Evolutionary conservation across 805 yeast species (phyloP).

Genomic region (Wickerhamiella sorbophila): DNA sequence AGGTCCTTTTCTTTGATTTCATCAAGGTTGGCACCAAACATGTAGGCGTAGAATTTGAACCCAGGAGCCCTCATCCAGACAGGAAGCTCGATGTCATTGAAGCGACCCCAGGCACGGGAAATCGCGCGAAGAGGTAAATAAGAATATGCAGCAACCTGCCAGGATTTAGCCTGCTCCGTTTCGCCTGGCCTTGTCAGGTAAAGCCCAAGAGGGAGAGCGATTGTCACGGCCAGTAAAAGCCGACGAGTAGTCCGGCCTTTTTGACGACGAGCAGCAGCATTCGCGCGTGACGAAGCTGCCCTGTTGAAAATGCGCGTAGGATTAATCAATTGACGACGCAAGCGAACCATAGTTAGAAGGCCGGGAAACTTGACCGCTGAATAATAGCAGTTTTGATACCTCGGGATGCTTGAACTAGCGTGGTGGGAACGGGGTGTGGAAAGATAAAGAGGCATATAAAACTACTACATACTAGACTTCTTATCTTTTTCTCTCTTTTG

Average conservation of each 20-base stretch:
- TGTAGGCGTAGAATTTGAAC: slow-evolving; percentile 54
- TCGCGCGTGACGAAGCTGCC: neutral
- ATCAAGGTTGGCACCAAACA: slow-evolving; percentile 78
- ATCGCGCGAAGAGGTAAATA: slow-evolving; percentile 82
- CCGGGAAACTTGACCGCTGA: neutral
- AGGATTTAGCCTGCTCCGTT: slow-evolving; percentile 49
- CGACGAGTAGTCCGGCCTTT: neutral
- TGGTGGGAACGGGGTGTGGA: too few relatives aligned
- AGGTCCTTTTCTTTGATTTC: slow-evolving; percentile 81
- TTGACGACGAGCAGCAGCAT: neutral
- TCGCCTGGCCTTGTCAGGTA: slow-evolving; percentile 2
- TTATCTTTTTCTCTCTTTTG: too few relatives aligned
- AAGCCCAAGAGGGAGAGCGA: slow-evolving; percentile 2
- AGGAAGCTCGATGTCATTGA: slow-evolving; percentile 73
- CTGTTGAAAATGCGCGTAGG: neutral
- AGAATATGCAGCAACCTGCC: slow-evolving; percentile 82
- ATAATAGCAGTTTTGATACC: too few relatives aligned
- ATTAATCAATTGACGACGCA: neutral
- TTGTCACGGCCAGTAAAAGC: neutral
- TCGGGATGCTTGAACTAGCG: too few relatives aligned
- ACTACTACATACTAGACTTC: too few relatives aligned
- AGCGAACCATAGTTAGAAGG: neutral
- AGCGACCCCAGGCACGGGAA: slow-evolving; percentile 88
- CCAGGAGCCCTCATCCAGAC: slow-evolving; percentile 78
- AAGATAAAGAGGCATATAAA: too few relatives aligned